phyloP scores from a whole-genome alignment of 164 flowering plant species.

The Chimonanthus praecox region DNA sequence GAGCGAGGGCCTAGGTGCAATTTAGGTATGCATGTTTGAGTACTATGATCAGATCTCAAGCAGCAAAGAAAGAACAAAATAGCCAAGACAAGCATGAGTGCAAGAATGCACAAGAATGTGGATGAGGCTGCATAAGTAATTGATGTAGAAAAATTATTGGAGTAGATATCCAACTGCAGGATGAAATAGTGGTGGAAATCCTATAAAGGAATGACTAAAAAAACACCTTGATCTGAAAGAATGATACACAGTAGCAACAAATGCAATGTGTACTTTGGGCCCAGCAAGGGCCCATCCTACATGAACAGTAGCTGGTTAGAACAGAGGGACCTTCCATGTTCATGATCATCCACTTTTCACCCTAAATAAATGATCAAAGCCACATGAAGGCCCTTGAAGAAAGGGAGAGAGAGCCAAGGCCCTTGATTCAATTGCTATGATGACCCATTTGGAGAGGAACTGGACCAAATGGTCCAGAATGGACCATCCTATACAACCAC shows the following conservation, averaged over 20 bases:
- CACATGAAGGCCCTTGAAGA: neutral
- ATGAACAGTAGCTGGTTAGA: neutral
- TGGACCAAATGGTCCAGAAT: neutral
- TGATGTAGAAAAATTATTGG: neutral
- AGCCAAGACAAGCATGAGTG: neutral
- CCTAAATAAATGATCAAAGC: neutral
- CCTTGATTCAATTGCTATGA: neutral
- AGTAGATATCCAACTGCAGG: neutral
- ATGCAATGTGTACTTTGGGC: neutral
- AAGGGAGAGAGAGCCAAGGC: neutral
- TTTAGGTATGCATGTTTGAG: no score
- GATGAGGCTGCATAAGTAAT: neutral
- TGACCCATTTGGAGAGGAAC: neutral
- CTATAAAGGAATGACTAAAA: no score
- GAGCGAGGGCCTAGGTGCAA: no score
- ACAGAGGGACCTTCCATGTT: neutral
- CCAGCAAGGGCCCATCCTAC: neutral
- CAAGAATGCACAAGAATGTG: neutral
- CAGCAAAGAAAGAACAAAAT: neutral
- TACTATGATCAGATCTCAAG: neutral
- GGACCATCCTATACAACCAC: neutral
- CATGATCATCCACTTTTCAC: neutral
- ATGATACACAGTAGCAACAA: neutral
- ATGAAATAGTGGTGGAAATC: neutral
- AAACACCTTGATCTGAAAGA: neutral